Evolutionary conservation across 495 filamentous ascomycete genomes (phyloP), one percentile per base, ranked within the genome.

Genomic region (Elasticomyces elasticus): DNA sequence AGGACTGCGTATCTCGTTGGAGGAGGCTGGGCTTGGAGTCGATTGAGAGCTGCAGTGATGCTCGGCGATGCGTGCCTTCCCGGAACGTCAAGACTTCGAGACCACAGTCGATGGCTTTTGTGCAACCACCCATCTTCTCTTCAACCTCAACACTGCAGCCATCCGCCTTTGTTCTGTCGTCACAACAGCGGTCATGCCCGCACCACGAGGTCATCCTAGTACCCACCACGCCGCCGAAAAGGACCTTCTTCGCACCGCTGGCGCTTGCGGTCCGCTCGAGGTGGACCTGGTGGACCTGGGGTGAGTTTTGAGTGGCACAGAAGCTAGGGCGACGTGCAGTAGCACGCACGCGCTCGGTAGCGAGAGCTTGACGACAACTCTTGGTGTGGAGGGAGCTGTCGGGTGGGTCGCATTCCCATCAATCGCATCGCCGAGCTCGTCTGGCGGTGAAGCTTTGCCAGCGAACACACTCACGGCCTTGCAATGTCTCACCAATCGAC

Each of bases 21-120:
- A 56, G 19, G 42, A 54, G 46, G 52, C 49, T 54, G 56, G 45
- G 20, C 43, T 50, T n/a, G n/a, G n/a, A n/a, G n/a, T n/a, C n/a
- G n/a, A n/a, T n/a, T n/a, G n/a, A n/a, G n/a, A n/a, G n/a, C n/a
- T n/a, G n/a, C n/a, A n/a, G n/a, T n/a, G n/a, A n/a, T n/a, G n/a
- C n/a, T n/a, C n/a, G n/a, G n/a, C n/a, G n/a, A n/a, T n/a, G n/a
- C n/a, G n/a, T n/a, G n/a, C n/a, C n/a, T n/a, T n/a, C n/a, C n/a
- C n/a, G n/a, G n/a, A n/a, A n/a, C n/a, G n/a, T n/a, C n/a, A n/a
- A n/a, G n/a, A n/a, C n/a, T n/a, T n/a, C n/a, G n/a, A n/a, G n/a
- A n/a, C n/a, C n/a, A n/a, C n/a, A n/a, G n/a, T n/a, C n/a, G n/a
- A n/a, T n/a, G n/a, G n/a, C n/a, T n/a, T n/a, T n/a, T n/a, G n/a